Evolutionary conservation across 73 alveolate genomes (phyloP).

Genomic region (Strombidium stylifer): DNA sequence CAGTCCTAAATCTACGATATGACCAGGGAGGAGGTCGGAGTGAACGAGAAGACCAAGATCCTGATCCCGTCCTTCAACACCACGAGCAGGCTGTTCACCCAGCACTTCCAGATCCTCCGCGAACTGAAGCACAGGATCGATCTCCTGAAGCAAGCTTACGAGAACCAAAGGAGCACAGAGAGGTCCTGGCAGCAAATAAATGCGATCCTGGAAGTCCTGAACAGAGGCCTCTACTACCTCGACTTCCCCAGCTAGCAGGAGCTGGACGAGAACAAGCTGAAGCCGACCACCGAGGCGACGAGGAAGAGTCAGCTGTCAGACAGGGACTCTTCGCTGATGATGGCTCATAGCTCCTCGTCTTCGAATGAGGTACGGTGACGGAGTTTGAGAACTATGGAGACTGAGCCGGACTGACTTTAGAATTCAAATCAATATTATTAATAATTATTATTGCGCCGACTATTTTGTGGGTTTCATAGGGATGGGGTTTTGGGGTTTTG

Average conservation of each 20-base stretch:
- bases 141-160: constrained; percentile 21
- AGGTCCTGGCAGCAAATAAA: constrained; percentile 43
- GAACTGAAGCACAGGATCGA: constrained; percentile 56
- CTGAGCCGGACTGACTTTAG: no score
- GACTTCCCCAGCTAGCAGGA: constrained; percentile 47
- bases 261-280: not conserved
- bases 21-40: constrained; percentile 11
- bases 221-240: constrained; percentile 48
- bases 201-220: constrained; percentile 32
- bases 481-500: no score
- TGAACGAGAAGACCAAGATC: constrained; percentile 21
- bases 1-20: not conserved
- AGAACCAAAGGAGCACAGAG: constrained; percentile 45
- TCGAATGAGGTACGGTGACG: no score
- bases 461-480: no score
- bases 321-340: no score
- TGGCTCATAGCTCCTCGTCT: no score
- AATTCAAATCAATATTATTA: no score
- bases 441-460: no score
- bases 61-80: constrained; percentile 57
- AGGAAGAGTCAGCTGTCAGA: no score
- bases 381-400: no score
- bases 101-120: constrained; percentile 50
- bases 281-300: no score
- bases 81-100: constrained; percentile 42